Percentiles rank a stretch among this genome's conserved stretches.
Conservation (phyloP, 1,139 yeast genomes). For the Pichia cactophila region DNA sequence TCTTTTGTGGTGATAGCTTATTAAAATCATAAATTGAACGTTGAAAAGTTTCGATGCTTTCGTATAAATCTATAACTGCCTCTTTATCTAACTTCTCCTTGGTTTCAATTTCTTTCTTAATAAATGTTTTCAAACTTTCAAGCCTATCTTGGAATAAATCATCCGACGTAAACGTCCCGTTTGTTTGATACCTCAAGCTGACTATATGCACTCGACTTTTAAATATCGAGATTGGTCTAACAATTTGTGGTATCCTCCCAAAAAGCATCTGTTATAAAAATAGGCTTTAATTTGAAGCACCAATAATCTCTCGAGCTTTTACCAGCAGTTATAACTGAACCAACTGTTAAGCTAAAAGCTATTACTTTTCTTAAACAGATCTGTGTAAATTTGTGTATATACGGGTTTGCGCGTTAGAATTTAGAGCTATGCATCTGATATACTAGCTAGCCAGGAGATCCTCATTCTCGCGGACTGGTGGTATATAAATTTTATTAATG, state of each 20-base stretch:
- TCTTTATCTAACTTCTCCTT: not conserved
- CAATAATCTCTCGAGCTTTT: no score
- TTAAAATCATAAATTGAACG: conserved; percentile 19
- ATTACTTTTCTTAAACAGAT: no score
- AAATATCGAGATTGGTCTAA: not conserved
- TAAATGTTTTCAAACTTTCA: conserved; percentile 12
- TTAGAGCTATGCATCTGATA: no score
- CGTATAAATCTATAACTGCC: conserved; percentile 3
- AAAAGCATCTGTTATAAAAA: not conserved
- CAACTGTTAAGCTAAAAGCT: no score
- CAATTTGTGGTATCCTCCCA: not conserved
- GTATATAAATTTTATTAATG: no score
- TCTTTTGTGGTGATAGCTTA: conserved; percentile 16
- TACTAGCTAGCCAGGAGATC: no score
- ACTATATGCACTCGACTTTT: not conserved
- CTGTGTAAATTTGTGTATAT: no score
- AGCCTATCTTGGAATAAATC: conserved; percentile 16
- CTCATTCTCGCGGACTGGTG: no score
- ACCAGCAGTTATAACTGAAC: no score
- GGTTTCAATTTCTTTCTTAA: conserved; percentile 10
- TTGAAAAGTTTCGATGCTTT: conserved; percentile 18
- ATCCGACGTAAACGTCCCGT: conserved; percentile 13
- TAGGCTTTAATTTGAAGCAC: no score
- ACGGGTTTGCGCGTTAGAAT: no score
- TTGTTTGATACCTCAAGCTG: conserved; percentile 6